Percentiles rank a stretch among this genome's conserved stretches.
These are phyloP conservation scores for Petunia secreta DNA, from an alignment of 257 asterid genomes.

Conservation along the genomic window DNA sequence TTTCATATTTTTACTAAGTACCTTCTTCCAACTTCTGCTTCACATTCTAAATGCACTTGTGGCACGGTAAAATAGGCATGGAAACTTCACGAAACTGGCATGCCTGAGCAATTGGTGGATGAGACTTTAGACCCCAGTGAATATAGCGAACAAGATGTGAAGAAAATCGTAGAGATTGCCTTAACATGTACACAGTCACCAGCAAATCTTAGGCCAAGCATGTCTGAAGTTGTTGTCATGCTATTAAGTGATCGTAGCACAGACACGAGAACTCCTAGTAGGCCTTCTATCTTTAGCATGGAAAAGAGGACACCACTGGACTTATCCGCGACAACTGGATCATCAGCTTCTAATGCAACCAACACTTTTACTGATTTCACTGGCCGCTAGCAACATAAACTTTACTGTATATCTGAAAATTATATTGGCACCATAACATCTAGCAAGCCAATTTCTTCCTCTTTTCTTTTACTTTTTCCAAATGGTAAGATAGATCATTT, in stretches of 20 bases:
- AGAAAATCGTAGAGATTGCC: slow-evolving; percentile 71
- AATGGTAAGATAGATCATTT: not conserved
- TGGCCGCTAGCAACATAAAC: slow-evolving; percentile 54
- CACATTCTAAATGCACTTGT: not conserved
- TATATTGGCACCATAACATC: slow-evolving; percentile 15
- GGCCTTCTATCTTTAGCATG: slow-evolving; percentile 40
- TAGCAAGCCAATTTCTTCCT: not conserved
- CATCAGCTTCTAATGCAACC: slow-evolving; percentile 58
- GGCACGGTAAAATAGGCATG: slow-evolving; percentile 55
- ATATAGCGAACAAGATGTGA: slow-evolving; percentile 50
- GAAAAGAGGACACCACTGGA: slow-evolving; percentile 37
- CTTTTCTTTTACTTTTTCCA: not conserved
- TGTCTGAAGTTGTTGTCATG: slow-evolving; percentile 81
- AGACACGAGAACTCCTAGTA: slow-evolving; percentile 37
- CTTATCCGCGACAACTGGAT: slow-evolving; percentile 30
- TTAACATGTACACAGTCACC: slow-evolving; percentile 74
- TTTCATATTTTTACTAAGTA: not conserved
- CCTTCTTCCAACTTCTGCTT: not conserved
- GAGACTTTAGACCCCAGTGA: slow-evolving; percentile 55
- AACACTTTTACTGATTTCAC: slow-evolving; percentile 56
- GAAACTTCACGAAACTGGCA: slow-evolving; percentile 62
- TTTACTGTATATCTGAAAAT: not conserved
- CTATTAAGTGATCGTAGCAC: slow-evolving; percentile 47
- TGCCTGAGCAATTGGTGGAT: slow-evolving; percentile 58
- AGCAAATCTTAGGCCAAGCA: slow-evolving; percentile 67